These are phyloP conservation scores for Backusella liffmaniae DNA, from an alignment of 192 early-diverging fungal genomes.

Conservation along the genomic window DNA sequence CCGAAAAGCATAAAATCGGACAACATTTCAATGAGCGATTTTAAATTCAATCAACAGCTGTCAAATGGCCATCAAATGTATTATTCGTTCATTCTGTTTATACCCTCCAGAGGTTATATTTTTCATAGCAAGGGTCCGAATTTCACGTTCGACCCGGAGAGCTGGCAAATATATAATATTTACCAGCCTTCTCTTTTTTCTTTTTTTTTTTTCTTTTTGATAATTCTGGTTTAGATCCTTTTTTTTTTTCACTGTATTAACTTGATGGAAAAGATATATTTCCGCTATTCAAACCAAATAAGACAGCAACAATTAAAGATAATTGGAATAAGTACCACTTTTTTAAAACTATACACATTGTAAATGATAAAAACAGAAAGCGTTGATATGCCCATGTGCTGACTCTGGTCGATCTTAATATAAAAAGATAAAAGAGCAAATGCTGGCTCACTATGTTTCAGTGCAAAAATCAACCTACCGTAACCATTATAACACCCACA, in stretches of 20 bases:
- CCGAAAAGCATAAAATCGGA: neutral
- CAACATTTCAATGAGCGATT: neutral
- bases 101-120: neutral
- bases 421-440: neutral
- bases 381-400: neutral
- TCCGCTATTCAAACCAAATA: no score
- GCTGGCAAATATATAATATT: neutral
- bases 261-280: neutral
- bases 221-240: neutral
- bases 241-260: neutral
- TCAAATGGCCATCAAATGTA: neutral
- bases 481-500: neutral
- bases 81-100: neutral
- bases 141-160: neutral
- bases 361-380: neutral
- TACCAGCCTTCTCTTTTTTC: neutral
- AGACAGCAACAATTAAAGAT: neutral
- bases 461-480: neutral
- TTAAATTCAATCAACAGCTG: neutral
- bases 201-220: neutral
- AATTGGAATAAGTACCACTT: neutral
- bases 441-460: neutral
- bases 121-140: neutral
- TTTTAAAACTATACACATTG: neutral
- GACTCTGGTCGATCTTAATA: neutral